A percentile compares a stretch with the other conserved stretches of the same genome.
Evolutionary conservation across 1,284 basidiomycete species (phyloP).

Genomic region (Tetrapyrgos nigripes): DNA sequence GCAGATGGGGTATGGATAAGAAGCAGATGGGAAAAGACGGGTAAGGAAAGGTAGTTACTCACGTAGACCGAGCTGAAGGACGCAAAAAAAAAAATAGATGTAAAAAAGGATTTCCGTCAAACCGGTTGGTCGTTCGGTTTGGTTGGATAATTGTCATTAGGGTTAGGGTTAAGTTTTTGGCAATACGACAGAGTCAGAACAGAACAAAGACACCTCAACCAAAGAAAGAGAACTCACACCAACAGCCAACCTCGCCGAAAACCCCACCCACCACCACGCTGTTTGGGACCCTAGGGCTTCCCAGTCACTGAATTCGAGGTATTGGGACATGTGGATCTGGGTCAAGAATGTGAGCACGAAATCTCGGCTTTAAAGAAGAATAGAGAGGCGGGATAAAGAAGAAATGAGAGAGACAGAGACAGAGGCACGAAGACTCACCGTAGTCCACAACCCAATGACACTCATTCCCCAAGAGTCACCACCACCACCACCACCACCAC

Average conservation of each 20-base stretch:
- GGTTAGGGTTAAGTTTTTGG: conserved; percentile 4
- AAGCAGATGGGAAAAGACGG: neutral
- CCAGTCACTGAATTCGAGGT: conserved; percentile 62
- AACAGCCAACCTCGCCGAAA: conserved; percentile 61
- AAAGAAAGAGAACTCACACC: conserved; percentile 55
- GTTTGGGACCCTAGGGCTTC: conserved; percentile 52
- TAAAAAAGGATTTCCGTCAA: neutral
- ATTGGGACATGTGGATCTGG: conserved; percentile 63
- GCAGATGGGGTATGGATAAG: neutral
- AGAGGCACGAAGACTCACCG: neutral
- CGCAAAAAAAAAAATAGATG: neutral
- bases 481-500: neutral
- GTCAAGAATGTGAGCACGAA: neutral
- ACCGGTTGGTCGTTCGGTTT: no score
- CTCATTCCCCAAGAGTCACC: neutral
- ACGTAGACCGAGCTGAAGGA: conserved; percentile 69
- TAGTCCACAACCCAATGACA: neutral
- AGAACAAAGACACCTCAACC: conserved; percentile 18
- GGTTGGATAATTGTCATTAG: no score
- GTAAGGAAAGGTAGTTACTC: conserved; percentile 29
- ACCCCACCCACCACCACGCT: conserved; percentile 62
- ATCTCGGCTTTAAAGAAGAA: no score
- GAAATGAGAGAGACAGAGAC: no score
- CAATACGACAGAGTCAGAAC: neutral
- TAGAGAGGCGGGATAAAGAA: no score